These are phyloP conservation scores for Candida dendrica DNA, from an alignment of 805 yeast species.

Conservation along the genomic window DNA sequence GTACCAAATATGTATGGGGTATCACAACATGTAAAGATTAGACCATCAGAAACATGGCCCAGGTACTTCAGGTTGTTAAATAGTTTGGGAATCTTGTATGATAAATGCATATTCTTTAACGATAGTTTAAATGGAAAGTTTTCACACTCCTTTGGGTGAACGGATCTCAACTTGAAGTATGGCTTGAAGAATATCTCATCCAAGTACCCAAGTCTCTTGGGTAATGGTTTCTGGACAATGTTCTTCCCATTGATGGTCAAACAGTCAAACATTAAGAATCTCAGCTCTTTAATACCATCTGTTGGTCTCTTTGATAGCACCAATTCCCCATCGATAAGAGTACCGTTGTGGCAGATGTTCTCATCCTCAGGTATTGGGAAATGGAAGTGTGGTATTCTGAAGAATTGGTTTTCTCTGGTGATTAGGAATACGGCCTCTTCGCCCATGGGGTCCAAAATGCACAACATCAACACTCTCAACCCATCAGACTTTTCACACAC, in stretches of 20 bases:
- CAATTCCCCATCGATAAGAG: slow-evolving; percentile 90
- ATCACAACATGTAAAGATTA: slow-evolving; percentile 85
- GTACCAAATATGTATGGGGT: slow-evolving; percentile 87
- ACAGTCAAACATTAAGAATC: slow-evolving; percentile 88
- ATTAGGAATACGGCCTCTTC: slow-evolving; percentile 88
- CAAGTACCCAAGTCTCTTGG: slow-evolving; percentile 81
- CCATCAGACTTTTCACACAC: slow-evolving; percentile 98
- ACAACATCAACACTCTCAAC: slow-evolving; percentile 68
- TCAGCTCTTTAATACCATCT: slow-evolving; percentile 53
- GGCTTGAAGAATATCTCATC: slow-evolving; percentile 79
- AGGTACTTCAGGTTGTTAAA: slow-evolving; percentile 63
- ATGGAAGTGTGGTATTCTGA: slow-evolving; percentile 73
- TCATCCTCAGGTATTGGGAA: slow-evolving; percentile 58
- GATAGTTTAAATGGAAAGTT: slow-evolving; percentile 80
- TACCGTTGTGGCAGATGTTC: slow-evolving; percentile 70
- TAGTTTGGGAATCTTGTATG: slow-evolving; percentile 72
- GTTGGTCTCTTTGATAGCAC: slow-evolving; percentile 59
- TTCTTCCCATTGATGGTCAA: slow-evolving; percentile 72
- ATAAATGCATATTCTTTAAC: slow-evolving; percentile 80
- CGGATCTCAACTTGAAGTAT: slow-evolving; percentile 58
- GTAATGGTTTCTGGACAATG: slow-evolving; percentile 63
- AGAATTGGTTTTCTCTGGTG: slow-evolving; percentile 84
- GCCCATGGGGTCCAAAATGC: slow-evolving; percentile 56
- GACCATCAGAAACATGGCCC: slow-evolving; percentile 89
- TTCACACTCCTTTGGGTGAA: slow-evolving; percentile 66